These are phyloP conservation scores for Dictyostelium firmibasis DNA, from an alignment of 78 protist genomes.

Conservation along the genomic window DNA sequence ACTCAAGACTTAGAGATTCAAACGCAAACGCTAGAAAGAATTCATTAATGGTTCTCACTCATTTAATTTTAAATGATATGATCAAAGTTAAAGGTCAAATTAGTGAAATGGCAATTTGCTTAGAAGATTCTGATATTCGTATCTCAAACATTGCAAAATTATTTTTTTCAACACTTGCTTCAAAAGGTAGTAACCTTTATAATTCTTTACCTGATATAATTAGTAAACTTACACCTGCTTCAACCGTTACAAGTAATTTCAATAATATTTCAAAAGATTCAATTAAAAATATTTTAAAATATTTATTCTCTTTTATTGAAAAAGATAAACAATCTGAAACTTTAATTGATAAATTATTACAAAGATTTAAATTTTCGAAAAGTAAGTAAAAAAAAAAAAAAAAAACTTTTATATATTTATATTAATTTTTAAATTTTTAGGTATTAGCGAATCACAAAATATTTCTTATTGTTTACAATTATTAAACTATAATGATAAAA, in stretches of 20 bases:
- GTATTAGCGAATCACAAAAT: conserved; percentile 74
- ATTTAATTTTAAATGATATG: conserved; percentile 96
- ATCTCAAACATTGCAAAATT: conserved; percentile 58
- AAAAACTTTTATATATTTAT: not conserved
- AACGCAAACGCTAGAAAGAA: conserved; percentile 87
- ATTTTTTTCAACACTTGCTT: conserved; percentile 55
- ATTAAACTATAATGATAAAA: conserved; percentile 67
- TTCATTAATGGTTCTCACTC: conserved; percentile 94
- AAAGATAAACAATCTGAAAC: conserved; percentile 87
- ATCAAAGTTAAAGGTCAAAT: conserved; percentile 77
- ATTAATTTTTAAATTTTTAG: not conserved
- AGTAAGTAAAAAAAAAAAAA: not conserved
- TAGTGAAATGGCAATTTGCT: conserved; percentile 85
- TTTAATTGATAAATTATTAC: conserved; percentile 91
- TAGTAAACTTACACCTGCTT: conserved; percentile 48
- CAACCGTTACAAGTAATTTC: not conserved
- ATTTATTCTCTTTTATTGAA: conserved; percentile 86
- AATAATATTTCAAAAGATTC: not conserved
- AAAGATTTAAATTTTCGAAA: conserved; percentile 78
- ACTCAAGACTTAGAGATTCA: conserved; percentile 85
- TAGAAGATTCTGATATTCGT: conserved; percentile 74
- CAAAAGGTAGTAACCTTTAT: conserved; percentile 86
- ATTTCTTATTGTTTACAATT: conserved; percentile 84
- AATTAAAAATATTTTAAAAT: conserved; percentile 72
- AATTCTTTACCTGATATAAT: conserved; percentile 95